Percentiles rank a stretch among this genome's conserved stretches.
These are phyloP conservation scores for Nothophytophthora sp. DNA, from an alignment of 352 stramenopile genomes.

Conservation along the genomic window DNA sequence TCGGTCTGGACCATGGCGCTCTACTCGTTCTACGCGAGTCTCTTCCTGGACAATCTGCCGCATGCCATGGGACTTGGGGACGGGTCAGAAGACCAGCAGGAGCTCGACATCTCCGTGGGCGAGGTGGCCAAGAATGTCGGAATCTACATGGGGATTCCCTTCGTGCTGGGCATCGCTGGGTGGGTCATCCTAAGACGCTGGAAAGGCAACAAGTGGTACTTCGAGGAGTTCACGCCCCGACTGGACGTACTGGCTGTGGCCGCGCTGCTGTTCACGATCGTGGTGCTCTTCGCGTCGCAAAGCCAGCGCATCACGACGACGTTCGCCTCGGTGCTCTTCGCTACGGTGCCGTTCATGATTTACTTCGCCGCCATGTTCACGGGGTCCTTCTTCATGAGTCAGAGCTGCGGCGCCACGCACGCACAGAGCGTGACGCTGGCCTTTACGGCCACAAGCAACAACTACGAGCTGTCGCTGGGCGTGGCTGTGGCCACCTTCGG, in stretches of 20 bases:
- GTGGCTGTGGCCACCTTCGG: conserved; percentile 72
- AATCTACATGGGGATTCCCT: conserved; percentile 76
- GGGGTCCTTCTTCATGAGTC: conserved; percentile 44
- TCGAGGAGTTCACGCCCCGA: conserved; percentile 36
- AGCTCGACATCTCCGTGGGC: conserved; percentile 40
- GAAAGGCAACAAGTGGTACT: conserved; percentile 52
- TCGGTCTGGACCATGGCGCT: conserved; percentile 59
- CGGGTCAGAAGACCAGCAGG: conserved; percentile 11
- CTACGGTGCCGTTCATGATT: conserved; percentile 55
- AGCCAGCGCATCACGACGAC: conserved; percentile 58
- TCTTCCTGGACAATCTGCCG: conserved; percentile 56
- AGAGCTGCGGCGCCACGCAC: conserved; percentile 38
- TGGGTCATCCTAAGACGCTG: conserved; percentile 39
- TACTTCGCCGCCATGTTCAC: conserved; percentile 70
- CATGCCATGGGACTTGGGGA: conserved; percentile 31
- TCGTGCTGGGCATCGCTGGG: conserved; percentile 38
- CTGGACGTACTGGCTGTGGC: conserved; percentile 52
- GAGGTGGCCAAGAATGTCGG: conserved; percentile 57
- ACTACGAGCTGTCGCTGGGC: conserved; percentile 79
- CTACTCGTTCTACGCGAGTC: conserved; percentile 61
- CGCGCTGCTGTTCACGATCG: conserved; percentile 67
- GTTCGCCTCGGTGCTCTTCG: conserved; percentile 56
- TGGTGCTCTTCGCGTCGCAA: conserved; percentile 77
- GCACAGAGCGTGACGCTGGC: conserved; percentile 46
- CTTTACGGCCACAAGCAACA: conserved; percentile 88